Conservation (phyloP, 169 alveolate species). For the Plasmodium sp. region DNA sequence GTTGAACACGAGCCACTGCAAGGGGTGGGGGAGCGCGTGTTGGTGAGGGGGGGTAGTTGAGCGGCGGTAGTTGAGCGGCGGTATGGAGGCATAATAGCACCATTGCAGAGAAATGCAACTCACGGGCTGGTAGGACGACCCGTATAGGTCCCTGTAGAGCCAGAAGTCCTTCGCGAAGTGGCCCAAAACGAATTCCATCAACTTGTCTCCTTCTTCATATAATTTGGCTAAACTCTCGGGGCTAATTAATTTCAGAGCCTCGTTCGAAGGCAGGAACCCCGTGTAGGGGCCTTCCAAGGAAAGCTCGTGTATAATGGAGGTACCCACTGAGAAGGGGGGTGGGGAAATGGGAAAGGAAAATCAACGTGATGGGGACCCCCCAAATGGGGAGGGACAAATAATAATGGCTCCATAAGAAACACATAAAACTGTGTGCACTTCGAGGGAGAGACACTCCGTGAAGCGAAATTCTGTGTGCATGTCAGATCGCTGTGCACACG, state of each 20-base stretch:
- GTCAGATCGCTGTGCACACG: background rate
- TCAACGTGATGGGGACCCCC: background rate
- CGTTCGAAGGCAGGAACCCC: slow-evolving; percentile 83
- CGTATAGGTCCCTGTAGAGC: slow-evolving; percentile 84
- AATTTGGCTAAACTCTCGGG: slow-evolving; percentile 49
- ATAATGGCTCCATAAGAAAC: background rate
- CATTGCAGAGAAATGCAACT: background rate
- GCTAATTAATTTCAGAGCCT: slow-evolving; percentile 73
- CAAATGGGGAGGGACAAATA: background rate
- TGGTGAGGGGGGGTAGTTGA: background rate
- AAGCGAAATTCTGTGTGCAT: background rate
- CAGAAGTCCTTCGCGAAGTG: slow-evolving; percentile 81
- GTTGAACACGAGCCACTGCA: slow-evolving; percentile 81
- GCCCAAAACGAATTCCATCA: slow-evolving; percentile 79
- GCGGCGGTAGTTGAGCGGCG: background rate
- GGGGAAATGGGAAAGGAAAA: background rate
- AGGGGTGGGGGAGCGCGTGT: background rate
- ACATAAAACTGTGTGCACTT: background rate
- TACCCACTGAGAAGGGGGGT: slow-evolving; percentile 61
- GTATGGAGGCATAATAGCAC: background rate
- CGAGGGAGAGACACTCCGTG: background rate
- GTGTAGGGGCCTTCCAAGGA: slow-evolving; percentile 87
- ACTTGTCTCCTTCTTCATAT: slow-evolving; percentile 50
- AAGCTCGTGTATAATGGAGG: slow-evolving; percentile 80
- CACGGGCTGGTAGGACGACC: slow-evolving; percentile 84